Base-by-base conservation (phyloP, 345 rosid species). In the Durio zibethinus region DNA sequence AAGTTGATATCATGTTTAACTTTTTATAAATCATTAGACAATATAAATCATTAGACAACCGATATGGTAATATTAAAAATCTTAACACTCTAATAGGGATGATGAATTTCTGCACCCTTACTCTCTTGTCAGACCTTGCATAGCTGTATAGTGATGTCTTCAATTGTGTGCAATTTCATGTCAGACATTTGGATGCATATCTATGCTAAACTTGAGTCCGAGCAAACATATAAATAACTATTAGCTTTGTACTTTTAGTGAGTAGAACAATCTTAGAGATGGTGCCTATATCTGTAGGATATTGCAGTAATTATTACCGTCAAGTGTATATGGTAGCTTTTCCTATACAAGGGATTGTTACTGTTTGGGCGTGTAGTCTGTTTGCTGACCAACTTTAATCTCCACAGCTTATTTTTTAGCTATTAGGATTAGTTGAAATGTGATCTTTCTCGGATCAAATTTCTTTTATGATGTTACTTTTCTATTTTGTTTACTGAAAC, bases 141-240 rank as follows among this genome's bases (percentile, higher is more conserved):
- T n/a, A 65, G 71, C 71, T 66, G 50, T 66, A 66, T 65, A 38
- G n/a, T 16, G 70, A 38, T 63, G 20, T 14, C 33, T 57, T 21
- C 8, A 57, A 2, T 15, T 27, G 20, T 9, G 2, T 11, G 7
- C 25, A 59, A 61, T 61, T 61, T 31, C 42, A 15, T 62, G 67
- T 31, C 15, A 35, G 7, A 31, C 27, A 64, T 35, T 42, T 67
- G 20, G 52, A 42, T 68, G 72, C 72, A 31, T 62, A 62, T 15
- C n/a, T 31, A 7, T 11, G 2, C 14, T 23, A 7, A 54, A 68
- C 20, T 12, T 14, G 15, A 65, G 16, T 38, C 16, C 43, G 54
- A 43, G 72, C 35, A 43, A 43, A 68, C 71, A 68, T 68, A 31
- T 62, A 16, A 18, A 15, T 7, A 43, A 68, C 35, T 67, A 67